These are phyloP conservation scores for Penicillium sp. DNA, from an alignment of 2,329 filamentous ascomycete species.

Conservation along the genomic window DNA sequence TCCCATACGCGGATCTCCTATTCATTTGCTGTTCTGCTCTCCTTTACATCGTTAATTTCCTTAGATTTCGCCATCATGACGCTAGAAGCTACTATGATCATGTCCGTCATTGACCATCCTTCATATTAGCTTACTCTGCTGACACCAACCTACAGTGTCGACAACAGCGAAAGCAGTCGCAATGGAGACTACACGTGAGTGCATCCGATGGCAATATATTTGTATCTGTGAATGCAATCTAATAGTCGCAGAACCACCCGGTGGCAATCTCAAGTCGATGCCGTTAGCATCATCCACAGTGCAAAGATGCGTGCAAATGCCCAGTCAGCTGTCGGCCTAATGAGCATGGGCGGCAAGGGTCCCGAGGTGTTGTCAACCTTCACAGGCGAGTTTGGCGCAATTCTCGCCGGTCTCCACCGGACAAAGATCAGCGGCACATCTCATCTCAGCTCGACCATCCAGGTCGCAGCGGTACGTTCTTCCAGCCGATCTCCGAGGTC, in stretches of 20 bases:
- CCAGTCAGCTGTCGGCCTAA: conserved; percentile 91
- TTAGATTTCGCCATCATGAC: conserved; percentile 63
- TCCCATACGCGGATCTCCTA: conserved; percentile 5
- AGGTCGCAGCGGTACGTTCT: conserved; percentile 74
- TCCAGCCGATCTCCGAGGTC: background rate
- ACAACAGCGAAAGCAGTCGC: conserved; percentile 97
- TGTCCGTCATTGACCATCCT: conserved; percentile 40
- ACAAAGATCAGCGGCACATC: conserved; percentile 87
- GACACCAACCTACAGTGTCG: conserved; percentile 52
- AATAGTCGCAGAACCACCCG: conserved; percentile 64
- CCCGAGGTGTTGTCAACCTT: conserved; percentile 94
- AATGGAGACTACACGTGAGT: conserved; percentile 76
- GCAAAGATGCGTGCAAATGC: conserved; percentile 91
- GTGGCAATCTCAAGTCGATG: conserved; percentile 93
- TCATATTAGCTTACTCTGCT: conserved; percentile 10
- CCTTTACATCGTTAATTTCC: conserved; percentile 5
- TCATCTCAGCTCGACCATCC: conserved; percentile 86
- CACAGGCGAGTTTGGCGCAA: conserved; percentile 91
- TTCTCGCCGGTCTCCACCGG: conserved; percentile 80
- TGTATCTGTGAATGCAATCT: conserved; percentile 1
- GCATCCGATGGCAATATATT: background rate
- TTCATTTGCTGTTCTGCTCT: conserved; percentile 9
- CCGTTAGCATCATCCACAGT: conserved; percentile 88
- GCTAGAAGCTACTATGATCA: conserved; percentile 98
- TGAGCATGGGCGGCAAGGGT: conserved; percentile 98